These are phyloP conservation scores for Aspergillus awamori DNA, from an alignment of 2,329 filamentous ascomycete genomes.

Conservation along the genomic window DNA sequence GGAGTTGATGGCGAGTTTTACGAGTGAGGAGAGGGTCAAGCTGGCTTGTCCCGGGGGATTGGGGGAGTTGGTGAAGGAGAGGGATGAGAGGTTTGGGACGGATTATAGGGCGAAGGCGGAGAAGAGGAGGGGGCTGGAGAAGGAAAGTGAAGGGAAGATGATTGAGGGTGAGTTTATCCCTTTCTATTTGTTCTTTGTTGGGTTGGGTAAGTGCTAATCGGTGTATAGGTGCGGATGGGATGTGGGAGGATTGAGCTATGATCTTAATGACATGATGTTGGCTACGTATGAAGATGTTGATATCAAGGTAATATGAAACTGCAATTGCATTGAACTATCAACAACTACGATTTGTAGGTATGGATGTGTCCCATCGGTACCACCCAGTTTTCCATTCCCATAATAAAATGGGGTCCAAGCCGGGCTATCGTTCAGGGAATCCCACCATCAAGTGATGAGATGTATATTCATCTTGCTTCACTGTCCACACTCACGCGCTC, in stretches of 20 bases:
- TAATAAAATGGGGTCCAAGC: conserved; percentile 51
- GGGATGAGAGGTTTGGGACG: conserved; percentile 58
- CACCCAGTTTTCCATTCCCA: conserved; percentile 48
- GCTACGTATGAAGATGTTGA: not conserved
- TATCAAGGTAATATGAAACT: not conserved
- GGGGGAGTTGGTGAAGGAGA: conserved; percentile 48
- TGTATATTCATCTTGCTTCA: conserved; percentile 56
- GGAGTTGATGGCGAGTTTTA: conserved; percentile 66
- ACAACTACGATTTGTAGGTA: conserved; percentile 9
- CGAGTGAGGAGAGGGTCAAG: conserved; percentile 24
- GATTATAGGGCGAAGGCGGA: conserved; percentile 57
- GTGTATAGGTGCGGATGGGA: conserved; percentile 38
- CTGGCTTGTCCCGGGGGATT: conserved; percentile 24
- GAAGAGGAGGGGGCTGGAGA: conserved; percentile 54
- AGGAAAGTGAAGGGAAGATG: conserved; percentile 22
- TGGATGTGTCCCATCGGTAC: conserved; percentile 50
- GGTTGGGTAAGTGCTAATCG: conserved; percentile 7
- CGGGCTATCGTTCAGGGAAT: conserved; percentile 43
- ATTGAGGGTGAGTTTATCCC: conserved; percentile 37
- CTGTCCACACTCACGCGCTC: conserved; percentile 60
- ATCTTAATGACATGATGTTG: not conserved
- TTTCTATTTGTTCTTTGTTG: not conserved
- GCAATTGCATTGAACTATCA: not conserved
- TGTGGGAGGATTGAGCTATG: conserved; percentile 25
- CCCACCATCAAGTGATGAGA: conserved; percentile 29